Base-by-base conservation (phyloP, 2,329 filamentous ascomycete species). In the Penicillium sp. region DNA sequence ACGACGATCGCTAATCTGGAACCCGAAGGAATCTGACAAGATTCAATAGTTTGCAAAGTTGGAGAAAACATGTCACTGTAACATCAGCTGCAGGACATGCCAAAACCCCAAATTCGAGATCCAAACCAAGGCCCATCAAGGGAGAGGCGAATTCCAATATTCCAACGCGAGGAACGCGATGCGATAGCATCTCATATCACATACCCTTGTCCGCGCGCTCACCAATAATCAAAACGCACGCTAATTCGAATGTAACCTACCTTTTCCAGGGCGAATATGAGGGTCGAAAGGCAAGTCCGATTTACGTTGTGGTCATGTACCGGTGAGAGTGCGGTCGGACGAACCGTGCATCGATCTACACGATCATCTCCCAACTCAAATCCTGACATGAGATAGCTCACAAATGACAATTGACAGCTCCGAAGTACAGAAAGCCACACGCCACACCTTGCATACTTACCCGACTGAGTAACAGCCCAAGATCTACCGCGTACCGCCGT, bases 331-430 rank as follows among this genome's bases (percentile, higher is more conserved):
- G 18, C 4, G 32, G 22, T 40, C 42, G 42, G 31, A 52, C 43
- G 24, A 47, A 27, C 44, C 13, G 44, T 10, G 18, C 24, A 24
- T 34, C 44, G 29, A 52, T 52, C 44, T 36, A 48, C 44, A 11
- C 50, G 59, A 61, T 61, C 60, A 47, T 43, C 58, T 5, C 31
- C 11, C 14, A 42, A 50, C 52, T 50, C 31, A 55, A 43, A 47
- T 32, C 40, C 49, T 65, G 62, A 65, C 62, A 65, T 64, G 56
- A 60, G 61, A 65, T 22, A 62, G 50, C 39, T 64, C 62, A 62
- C 51, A 59, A 60, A 54, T 21, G 16, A 2, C 16, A 58, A 39
- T 36, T 55, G 59, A 63, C 56, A 62, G 56, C 43, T 56, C 56
- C 45, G n/a, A 57, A 36, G 34, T 36, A 36, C 31, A n/a, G 43